These are phyloP conservation scores for Aphanoascus verrucosus DNA, from an alignment of 2,329 filamentous ascomycete species.

Conservation along the genomic window DNA sequence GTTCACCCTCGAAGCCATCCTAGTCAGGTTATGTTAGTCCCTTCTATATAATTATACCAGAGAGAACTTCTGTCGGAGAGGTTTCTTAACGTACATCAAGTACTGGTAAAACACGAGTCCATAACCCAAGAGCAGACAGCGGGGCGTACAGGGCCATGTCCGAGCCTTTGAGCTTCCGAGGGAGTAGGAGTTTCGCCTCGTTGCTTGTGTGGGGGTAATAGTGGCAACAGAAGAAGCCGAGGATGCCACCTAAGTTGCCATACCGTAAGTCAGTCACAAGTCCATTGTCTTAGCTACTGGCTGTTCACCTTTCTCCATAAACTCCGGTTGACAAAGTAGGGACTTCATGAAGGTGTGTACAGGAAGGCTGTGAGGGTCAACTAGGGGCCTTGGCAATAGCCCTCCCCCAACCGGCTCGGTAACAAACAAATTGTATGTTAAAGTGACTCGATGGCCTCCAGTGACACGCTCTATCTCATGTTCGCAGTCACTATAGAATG, in stretches of 20 bases:
- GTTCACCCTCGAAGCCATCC: neutral
- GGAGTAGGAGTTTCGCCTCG: constrained; percentile 20
- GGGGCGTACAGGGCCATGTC: constrained; percentile 37
- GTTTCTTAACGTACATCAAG: neutral
- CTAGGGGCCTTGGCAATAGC: constrained; percentile 14
- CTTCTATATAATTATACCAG: neutral
- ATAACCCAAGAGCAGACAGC: constrained; percentile 26
- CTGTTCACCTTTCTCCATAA: constrained; percentile 30
- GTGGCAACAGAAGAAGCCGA: constrained; percentile 41
- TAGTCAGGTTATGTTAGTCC: neutral
- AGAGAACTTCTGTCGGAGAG: neutral
- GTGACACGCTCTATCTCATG: constrained; percentile 38
- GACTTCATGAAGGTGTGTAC: constrained; percentile 28
- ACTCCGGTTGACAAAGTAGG: constrained; percentile 24
- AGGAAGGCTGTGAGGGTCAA: constrained; percentile 28
- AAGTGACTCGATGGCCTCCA: constrained; percentile 43
- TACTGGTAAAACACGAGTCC: constrained; percentile 25
- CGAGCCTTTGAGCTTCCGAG: constrained; percentile 36
- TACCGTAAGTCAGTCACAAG: neutral
- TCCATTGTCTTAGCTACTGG: neutral
- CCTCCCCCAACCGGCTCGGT: constrained; percentile 25
- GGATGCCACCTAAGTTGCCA: constrained; percentile 28
- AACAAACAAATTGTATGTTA: constrained; percentile 51
- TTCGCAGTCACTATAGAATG: constrained; percentile 31
- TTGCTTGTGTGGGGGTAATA: constrained; percentile 37